Conservation (phyloP, 1,284 basidiomycete species). For the Polyporus tsugae region DNA sequence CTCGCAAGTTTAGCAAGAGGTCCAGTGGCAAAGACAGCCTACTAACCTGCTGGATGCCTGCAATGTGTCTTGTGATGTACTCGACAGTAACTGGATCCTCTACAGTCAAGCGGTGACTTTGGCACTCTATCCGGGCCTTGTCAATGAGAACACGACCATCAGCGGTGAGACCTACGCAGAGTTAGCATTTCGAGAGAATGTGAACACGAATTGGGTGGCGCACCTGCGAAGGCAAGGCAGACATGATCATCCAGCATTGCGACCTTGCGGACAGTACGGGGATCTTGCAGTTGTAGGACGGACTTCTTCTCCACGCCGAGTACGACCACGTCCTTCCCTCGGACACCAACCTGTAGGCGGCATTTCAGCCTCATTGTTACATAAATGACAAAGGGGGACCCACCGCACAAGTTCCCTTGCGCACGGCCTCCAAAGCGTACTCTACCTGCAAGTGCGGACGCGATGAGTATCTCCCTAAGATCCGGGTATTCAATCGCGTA, state of each 20-base stretch:
- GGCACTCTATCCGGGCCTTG: slow-evolving; percentile 97
- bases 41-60: slow-evolving; percentile 94
- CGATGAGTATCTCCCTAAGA: slow-evolving; percentile 32
- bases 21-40: not conserved
- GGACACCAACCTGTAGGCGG: slow-evolving; percentile 86
- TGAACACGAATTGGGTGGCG: slow-evolving; percentile 35
- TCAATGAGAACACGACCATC: slow-evolving; percentile 98
- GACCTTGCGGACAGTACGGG: slow-evolving; percentile 96
- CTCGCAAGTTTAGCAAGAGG: slow-evolving; percentile 5
- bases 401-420: slow-evolving; percentile 97
- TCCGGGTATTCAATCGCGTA: slow-evolving; percentile 41
- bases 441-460: slow-evolving; percentile 76
- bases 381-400: slow-evolving; percentile 37
- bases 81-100: slow-evolving; percentile 99
- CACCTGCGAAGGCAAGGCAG: slow-evolving; percentile 97
- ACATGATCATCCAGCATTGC: slow-evolving; percentile 99
- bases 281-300: slow-evolving; percentile 96
- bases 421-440: slow-evolving; percentile 96
- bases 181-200: slow-evolving; percentile 27
- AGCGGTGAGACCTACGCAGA: slow-evolving; percentile 85
- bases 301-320: slow-evolving; percentile 99
- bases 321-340: slow-evolving; percentile 94
- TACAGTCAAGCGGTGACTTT: slow-evolving; percentile 96
- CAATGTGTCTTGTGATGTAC: slow-evolving; percentile 98
- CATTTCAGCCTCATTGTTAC: not conserved